phyloP scores from a whole-genome alignment of 2,329 filamentous ascomycete species.

The Magnaporthales sp. region DNA sequence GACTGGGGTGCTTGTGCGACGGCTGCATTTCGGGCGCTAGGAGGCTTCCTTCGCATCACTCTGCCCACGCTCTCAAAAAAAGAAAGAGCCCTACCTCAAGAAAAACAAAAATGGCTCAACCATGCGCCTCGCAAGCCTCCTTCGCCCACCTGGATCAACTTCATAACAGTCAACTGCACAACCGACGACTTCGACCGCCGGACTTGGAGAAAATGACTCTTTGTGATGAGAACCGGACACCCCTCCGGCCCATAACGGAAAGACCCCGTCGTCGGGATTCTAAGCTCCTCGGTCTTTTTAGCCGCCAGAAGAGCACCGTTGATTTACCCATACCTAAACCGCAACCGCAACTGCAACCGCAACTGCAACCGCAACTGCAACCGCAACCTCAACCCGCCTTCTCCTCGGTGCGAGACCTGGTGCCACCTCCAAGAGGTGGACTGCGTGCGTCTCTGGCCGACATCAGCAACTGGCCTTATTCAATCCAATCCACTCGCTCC shows the following conservation, averaged over 20 bases:
- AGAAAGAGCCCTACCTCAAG: neutral
- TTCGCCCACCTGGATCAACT: neutral
- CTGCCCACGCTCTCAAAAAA: neutral
- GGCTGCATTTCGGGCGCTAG: neutral
- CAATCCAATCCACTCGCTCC: conserved; percentile 24
- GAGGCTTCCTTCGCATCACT: neutral
- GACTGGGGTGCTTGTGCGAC: neutral
- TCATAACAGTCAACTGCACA: conserved; percentile 12
- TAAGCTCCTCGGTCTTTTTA: conserved; percentile 41
- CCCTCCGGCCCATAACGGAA: conserved; percentile 27
- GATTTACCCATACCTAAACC: conserved; percentile 16
- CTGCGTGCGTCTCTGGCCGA: conserved; percentile 38
- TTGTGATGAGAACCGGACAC: conserved; percentile 27
- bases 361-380: neutral
- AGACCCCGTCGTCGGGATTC: conserved; percentile 40
- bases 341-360: neutral
- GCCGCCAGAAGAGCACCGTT: conserved; percentile 30
- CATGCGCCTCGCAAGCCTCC: conserved; percentile 9
- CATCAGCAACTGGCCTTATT: conserved; percentile 33
- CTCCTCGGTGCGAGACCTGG: neutral
- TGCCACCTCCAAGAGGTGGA: conserved; percentile 20
- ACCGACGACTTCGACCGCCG: conserved; percentile 29
- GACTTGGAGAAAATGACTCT: conserved; percentile 20
- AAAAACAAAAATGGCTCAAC: conserved; percentile 13
- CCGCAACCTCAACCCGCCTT: neutral